These are phyloP conservation scores for Penicillium manginii DNA, from an alignment of 495 filamentous ascomycete species.

Conservation along the genomic window DNA sequence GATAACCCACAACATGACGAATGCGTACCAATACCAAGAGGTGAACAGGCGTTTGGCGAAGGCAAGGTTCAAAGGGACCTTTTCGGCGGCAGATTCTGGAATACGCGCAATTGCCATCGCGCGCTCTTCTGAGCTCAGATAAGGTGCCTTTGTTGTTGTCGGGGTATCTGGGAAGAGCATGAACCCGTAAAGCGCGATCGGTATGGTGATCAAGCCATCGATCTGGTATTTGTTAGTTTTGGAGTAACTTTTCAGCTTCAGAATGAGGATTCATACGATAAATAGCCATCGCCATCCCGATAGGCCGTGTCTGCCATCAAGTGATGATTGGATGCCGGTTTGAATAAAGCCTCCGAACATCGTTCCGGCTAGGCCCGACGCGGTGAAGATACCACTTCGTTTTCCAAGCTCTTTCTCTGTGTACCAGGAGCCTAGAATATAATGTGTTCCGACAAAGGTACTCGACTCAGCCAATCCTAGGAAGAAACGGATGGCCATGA, in stretches of 20 bases:
- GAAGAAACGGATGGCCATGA: slow-evolving; percentile 73
- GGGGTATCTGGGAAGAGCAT: slow-evolving; percentile 65
- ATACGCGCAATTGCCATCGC: slow-evolving; percentile 49
- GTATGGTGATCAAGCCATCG: slow-evolving; percentile 58
- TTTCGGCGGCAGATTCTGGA: slow-evolving; percentile 30
- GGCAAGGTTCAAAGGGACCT: slow-evolving; percentile 35
- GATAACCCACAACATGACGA: slow-evolving; percentile 54
- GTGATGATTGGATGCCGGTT: slow-evolving; percentile 56
- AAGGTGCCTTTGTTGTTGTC: slow-evolving; percentile 53
- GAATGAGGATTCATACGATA: slow-evolving; percentile 36
- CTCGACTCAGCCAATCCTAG: slow-evolving; percentile 63
- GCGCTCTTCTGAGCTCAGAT: slow-evolving; percentile 49
- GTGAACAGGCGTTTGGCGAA: slow-evolving; percentile 46
- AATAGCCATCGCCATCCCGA: slow-evolving; percentile 72
- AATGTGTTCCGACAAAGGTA: slow-evolving; percentile 67
- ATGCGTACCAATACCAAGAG: slow-evolving; percentile 53
- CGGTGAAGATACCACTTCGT: slow-evolving; percentile 51
- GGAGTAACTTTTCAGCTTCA: neutral
- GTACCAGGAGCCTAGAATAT: slow-evolving; percentile 71
- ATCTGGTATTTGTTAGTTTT: slow-evolving; percentile 14
- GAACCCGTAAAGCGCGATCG: slow-evolving; percentile 62
- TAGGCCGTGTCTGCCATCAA: slow-evolving; percentile 56
- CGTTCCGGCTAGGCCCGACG: slow-evolving; percentile 40
- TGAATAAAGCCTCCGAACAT: slow-evolving; percentile 61
- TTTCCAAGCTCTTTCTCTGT: slow-evolving; percentile 66